Evolutionary conservation across 768 basidiomycete species (phyloP), one percentile per base, ranked within the genome.

Genomic region (Holtermannia corniformis): DNA sequence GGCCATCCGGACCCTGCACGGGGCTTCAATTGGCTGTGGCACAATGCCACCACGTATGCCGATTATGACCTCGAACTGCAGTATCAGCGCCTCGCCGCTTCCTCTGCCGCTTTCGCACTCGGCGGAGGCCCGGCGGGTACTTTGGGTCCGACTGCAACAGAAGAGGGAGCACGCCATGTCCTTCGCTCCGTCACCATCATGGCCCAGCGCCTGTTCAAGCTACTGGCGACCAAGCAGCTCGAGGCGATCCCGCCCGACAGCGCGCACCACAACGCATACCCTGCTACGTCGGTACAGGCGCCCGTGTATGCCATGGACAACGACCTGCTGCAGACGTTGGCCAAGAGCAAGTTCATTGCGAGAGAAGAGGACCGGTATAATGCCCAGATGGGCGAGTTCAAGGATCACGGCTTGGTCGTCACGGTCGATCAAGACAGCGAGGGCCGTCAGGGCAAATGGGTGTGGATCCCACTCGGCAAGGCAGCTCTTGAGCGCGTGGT

Each of bases 391-490:
- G 83, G 83, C 12, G 95, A 97, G 72, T 97, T 92, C 71, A 79
- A 81, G 62, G 95, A 97, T 70, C 95, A 99, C 59, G 82, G 81
- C 2, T 68, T 96, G 65, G 81, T 96, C n/a, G 51, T 57, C 22
- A 67, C 57, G 42, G 61, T 25, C 71, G 75, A 7, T 75, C 75
- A 60, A 68, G 76, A 52, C 72, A 74, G 40, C 62, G 78, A 55
- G 70, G 77, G 27, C 77, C 78, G 50, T 66, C 64, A 27, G 65
- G 75, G 47, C 82, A 88, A 72, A 57, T 77, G 81, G 64, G 73
- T 91, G 41, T 95, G 90, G 90, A 87, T 95, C 60, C 87, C 88
- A 1, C 62, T 96, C 61, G 77, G 85, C 57, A 84, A 83, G 70
- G 87, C 90, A 64, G 78, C 84, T 60, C 66, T 92, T 20, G 65